A percentile compares a stretch with the other conserved stretches of the same genome.
These are phyloP conservation scores for Leptomonas pyrrhocoris DNA, from an alignment of 208 protist species.

Conservation along the genomic window DNA sequence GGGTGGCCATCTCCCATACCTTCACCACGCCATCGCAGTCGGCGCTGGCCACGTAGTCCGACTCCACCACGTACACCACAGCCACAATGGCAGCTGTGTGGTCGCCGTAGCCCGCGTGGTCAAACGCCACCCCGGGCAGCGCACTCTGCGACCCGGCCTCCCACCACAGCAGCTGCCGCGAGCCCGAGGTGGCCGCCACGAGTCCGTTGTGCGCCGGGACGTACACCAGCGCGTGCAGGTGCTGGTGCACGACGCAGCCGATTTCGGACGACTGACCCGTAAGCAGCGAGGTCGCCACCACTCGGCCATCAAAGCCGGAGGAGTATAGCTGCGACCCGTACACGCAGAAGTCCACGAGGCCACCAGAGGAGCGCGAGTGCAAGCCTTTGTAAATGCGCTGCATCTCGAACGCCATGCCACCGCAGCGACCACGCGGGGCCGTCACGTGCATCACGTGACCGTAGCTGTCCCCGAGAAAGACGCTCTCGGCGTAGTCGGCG, in stretches of 20 bases:
- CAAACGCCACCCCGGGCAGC: conserved; percentile 41
- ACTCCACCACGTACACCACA: conserved; percentile 50
- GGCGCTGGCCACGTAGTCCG: conserved; percentile 71
- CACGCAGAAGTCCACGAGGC: conserved; percentile 71
- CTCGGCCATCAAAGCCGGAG: conserved; percentile 62
- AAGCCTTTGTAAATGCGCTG: conserved; percentile 39
- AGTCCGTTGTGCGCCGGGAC: conserved; percentile 19
- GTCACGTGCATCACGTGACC: conserved; percentile 53
- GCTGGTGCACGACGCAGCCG: conserved; percentile 17
- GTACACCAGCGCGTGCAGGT: conserved; percentile 30
- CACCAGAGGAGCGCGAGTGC: conserved; percentile 53
- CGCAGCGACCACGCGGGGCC: conserved; percentile 35
- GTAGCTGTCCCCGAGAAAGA: conserved; percentile 63
- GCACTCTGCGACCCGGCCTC: conserved; percentile 48
- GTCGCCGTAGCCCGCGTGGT: conserved; percentile 34
- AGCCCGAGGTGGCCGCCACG: conserved; percentile 39
- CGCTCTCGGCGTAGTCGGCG: conserved; percentile 22
- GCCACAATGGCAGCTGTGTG: conserved; percentile 50
- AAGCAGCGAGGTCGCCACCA: conserved; percentile 49
- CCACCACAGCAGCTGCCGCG: conserved; percentile 53
- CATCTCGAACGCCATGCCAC: conserved; percentile 35
- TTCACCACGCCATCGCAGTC: conserved; percentile 73
- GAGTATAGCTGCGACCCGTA: conserved; percentile 52
- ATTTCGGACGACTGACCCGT: conserved; percentile 35
- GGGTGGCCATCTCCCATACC: conserved; percentile 83